These are phyloP conservation scores for Anthracocystis panici-leucophaei DNA, from an alignment of 1,284 basidiomycete genomes.

Conservation along the genomic window DNA sequence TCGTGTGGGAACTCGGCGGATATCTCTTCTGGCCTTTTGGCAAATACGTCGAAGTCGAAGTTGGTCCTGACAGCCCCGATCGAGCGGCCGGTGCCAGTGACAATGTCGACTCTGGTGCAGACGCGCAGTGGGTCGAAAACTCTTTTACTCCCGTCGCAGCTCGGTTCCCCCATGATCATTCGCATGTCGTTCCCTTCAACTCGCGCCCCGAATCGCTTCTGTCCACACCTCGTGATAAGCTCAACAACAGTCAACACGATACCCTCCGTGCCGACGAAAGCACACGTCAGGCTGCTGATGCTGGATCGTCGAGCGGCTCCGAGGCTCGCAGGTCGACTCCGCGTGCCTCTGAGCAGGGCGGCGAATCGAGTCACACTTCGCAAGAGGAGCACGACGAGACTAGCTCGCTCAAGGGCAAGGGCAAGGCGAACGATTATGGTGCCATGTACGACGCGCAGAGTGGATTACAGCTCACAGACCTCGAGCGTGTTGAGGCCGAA, in stretches of 20 bases:
- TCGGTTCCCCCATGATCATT: conserved; percentile 60
- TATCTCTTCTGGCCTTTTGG: conserved; percentile 98
- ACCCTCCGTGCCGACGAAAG: conserved; percentile 25
- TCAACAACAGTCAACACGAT: conserved; percentile 34
- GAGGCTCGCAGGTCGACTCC: conserved; percentile 39
- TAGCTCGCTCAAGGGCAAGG: conserved; percentile 52
- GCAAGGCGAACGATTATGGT: conserved; percentile 39
- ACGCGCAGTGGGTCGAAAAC: conserved; percentile 71
- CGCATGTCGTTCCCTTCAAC: conserved; percentile 57
- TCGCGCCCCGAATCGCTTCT: conserved; percentile 36
- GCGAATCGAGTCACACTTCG: conserved; percentile 31
- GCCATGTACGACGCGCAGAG: conserved; percentile 28
- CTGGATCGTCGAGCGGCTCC: conserved; percentile 37
- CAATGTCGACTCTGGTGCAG: conserved; percentile 13
- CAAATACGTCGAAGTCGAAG: conserved; percentile 93
- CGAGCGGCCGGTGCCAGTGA: conserved; percentile 40
- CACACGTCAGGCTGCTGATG: conserved; percentile 23
- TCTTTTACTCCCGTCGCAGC: conserved; percentile 61
- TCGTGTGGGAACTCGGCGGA: conserved; percentile 91
- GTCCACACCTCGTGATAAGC: conserved; percentile 28
- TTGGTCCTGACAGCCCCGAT: conserved; percentile 68
- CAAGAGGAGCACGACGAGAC: conserved; percentile 47
- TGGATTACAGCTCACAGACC: conserved; percentile 31
- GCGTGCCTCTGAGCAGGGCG: conserved; percentile 30
- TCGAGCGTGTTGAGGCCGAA: conserved; percentile 58